Base-by-base conservation (phyloP, 2,329 filamentous ascomycete species). In the Aspergillus persii region DNA sequence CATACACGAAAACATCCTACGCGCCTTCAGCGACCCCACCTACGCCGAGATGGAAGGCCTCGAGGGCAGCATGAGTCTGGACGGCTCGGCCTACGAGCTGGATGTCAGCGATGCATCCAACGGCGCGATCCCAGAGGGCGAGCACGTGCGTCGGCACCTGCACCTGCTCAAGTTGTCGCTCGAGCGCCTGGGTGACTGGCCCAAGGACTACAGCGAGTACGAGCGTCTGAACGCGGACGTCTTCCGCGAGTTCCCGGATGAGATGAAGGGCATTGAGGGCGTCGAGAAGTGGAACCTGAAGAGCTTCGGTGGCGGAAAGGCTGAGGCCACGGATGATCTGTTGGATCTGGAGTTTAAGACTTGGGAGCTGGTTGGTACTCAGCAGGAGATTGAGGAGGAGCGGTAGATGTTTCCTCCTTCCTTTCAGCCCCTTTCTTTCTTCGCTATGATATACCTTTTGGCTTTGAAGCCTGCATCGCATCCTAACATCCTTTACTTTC, bases 251-350 rank as follows among this genome's bases (percentile, higher is more conserved):
- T 83, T 77, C 61, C 69, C 69, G 3, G 57, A 64, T 4, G 71
- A 76, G 30, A 69, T 82, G 66, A 75, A 77, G 64, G 75, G 74
- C 0, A 68, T 76, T 0, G 75, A 79, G 58, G 79, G 78, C 1
- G 76, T 80, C 0, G 80, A 81, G 70, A 80, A 79, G 70, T 82
- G 80, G 80, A 69, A 75, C 55, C 68, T 77, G 11, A 79, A 80
- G 68, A 71, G 66, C 0, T 81, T 77, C 64, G 80, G 80, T 0
- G 56, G 60, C 7, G 81, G 81, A 3, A 81, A 80, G 70, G 80
- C 80, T 1, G 77, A 81, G 68, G 71, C 69, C 15, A 66, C 72
- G 29, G 66, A 71, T n/a, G 73, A 76, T 57, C 68, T 59, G 59
- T 51, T 65, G 23, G 58, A 64, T 50, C 23, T 50, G 41, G 47